phyloP scores from a whole-genome alignment of 2,329 filamentous ascomycete genomes.

The Pseudopyrenochaeta lycopersici region DNA sequence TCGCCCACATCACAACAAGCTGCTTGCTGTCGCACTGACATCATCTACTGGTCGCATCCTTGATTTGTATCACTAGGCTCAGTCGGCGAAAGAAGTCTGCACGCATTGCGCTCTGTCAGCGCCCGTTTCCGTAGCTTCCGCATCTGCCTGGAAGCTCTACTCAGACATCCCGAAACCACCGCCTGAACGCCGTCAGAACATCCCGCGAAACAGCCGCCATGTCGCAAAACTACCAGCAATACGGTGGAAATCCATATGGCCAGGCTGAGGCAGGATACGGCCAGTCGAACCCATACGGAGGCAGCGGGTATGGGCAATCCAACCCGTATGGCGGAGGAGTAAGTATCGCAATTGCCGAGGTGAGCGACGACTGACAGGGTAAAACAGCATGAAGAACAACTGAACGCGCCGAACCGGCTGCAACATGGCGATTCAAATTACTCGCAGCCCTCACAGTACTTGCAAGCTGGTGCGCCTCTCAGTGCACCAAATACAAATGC shows the following conservation, averaged over 20 bases:
- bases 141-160: slow-evolving; percentile 27
- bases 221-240: slow-evolving; percentile 62
- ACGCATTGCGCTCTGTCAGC: slow-evolving; percentile 18
- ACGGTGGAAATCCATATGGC: slow-evolving; percentile 69
- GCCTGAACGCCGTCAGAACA: slow-evolving; percentile 11
- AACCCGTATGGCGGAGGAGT: slow-evolving; percentile 44
- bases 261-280: slow-evolving; percentile 48
- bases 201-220: slow-evolving; percentile 25
- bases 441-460: slow-evolving; percentile 51
- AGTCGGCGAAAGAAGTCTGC: slow-evolving; percentile 3
- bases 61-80: slow-evolving; percentile 10
- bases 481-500: slow-evolving; percentile 34
- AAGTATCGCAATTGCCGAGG: slow-evolving; percentile 20
- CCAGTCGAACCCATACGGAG: slow-evolving; percentile 51
- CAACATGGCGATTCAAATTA: slow-evolving; percentile 49
- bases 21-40: slow-evolving; percentile 7
- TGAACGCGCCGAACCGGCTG: slow-evolving; percentile 39
- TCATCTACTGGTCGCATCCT: slow-evolving; percentile 12
- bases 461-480: slow-evolving; percentile 20
- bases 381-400: slow-evolving; percentile 31
- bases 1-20: slow-evolving; percentile 24
- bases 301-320: slow-evolving; percentile 38
- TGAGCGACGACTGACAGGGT: slow-evolving; percentile 14
- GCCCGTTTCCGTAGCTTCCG: slow-evolving; percentile 40
- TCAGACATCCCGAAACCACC: slow-evolving; percentile 28